Evolutionary conservation across 345 rosid species (phyloP).

Genomic region (Eutrema japonicum): DNA sequence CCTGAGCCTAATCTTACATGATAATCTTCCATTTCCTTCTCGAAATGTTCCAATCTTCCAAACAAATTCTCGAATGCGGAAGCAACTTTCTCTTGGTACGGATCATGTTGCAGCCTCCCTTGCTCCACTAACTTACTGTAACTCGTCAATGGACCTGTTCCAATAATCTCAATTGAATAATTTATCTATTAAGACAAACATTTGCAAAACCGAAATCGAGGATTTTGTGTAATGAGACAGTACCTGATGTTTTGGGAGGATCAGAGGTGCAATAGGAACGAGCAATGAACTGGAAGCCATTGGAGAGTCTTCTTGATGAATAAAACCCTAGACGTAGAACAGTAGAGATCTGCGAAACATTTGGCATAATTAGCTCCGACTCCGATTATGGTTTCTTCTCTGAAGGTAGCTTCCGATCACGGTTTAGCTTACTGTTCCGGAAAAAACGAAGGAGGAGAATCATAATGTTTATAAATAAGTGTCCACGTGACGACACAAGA

Average conservation of each 20-base stretch:
- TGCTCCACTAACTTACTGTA: constrained; percentile 65
- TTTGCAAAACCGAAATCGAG: neutral
- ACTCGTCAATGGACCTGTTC: constrained; percentile 56
- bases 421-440: constrained; percentile 17
- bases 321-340: constrained; percentile 31
- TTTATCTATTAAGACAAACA: neutral
- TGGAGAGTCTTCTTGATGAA: constrained; percentile 29
- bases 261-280: constrained; percentile 48
- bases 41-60: constrained; percentile 77
- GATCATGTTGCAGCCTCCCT: constrained; percentile 81
- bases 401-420: constrained; percentile 23
- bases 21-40: constrained; percentile 82
- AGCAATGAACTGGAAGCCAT: constrained; percentile 29
- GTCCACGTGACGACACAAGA: neutral
- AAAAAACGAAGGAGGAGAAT: neutral
- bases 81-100: constrained; percentile 75
- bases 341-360: constrained; percentile 44
- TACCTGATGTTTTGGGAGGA: constrained; percentile 53
- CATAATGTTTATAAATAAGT: constrained; percentile 22
- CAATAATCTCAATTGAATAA: neutral
- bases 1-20: constrained; percentile 51
- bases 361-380: constrained; percentile 42
- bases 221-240: constrained; percentile 14
- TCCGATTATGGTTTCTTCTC: neutral
- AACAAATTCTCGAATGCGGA: constrained; percentile 66